Conservation (phyloP, 2,329 filamentous ascomycete species). For the Neonectria faginata region DNA sequence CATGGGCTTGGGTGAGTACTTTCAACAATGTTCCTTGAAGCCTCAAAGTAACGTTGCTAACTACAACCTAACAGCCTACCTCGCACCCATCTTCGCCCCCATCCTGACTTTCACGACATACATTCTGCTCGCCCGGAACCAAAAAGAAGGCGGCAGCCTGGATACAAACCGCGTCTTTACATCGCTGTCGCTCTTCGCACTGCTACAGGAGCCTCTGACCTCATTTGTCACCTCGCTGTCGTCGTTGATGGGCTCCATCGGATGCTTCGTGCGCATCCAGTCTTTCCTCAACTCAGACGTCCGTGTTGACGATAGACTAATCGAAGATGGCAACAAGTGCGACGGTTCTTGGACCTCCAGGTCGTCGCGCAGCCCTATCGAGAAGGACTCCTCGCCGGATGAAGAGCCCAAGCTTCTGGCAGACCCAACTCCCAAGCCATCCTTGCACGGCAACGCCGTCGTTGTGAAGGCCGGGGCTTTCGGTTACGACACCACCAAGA, state of each 20-base stretch:
- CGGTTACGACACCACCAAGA: conserved; percentile 26
- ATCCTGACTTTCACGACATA: conserved; percentile 32
- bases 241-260: conserved; percentile 34
- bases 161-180: conserved; percentile 38
- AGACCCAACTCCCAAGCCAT: neutral
- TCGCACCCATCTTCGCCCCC: conserved; percentile 35
- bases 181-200: conserved; percentile 31
- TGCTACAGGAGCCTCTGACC: conserved; percentile 27
- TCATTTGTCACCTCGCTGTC: conserved; percentile 30
- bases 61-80: conserved; percentile 12
- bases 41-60: neutral
- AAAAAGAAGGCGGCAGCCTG: conserved; percentile 17
- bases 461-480: conserved; percentile 13
- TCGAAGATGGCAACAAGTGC: neutral
- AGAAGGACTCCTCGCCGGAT: conserved; percentile 7
- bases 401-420: neutral
- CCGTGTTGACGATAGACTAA: conserved; percentile 17
- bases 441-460: neutral
- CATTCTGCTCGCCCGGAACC: conserved; percentile 30
- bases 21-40: neutral
- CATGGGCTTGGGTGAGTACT: conserved; percentile 30
- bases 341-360: neutral
- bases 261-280: conserved; percentile 35
- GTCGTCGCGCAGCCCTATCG: neutral
- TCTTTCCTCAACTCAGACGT: conserved; percentile 29